Conservation (phyloP, 805 yeast species). For the Metschnikowia cerradonensis region DNA sequence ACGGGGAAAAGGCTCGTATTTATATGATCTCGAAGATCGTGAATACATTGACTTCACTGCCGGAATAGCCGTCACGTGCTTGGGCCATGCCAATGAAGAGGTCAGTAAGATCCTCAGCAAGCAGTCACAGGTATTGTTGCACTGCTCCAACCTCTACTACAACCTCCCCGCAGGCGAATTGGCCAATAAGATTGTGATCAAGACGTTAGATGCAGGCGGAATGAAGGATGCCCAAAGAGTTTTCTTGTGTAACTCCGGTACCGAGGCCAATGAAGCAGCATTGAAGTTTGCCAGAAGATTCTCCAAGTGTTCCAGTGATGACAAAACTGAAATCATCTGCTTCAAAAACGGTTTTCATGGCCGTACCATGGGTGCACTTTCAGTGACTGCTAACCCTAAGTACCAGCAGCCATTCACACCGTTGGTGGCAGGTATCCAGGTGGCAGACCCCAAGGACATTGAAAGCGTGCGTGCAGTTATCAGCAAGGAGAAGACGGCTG, state of each 20-base stretch:
- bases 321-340: slow-evolving; percentile 76
- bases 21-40: slow-evolving; percentile 77
- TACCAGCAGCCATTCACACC: slow-evolving; percentile 91
- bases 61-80: slow-evolving; percentile 94
- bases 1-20: slow-evolving; percentile 74
- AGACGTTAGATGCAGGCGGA: slow-evolving; percentile 70
- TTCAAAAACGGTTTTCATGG: slow-evolving; percentile 93
- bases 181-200: slow-evolving; percentile 63
- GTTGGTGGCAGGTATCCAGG: slow-evolving; percentile 80
- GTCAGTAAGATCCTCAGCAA: slow-evolving; percentile 66
- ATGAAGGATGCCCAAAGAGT: slow-evolving; percentile 78
- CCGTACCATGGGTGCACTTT: slow-evolving; percentile 86
- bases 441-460: slow-evolving; percentile 60
- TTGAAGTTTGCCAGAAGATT: slow-evolving; percentile 69
- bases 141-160: slow-evolving; percentile 80
- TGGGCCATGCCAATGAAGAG: slow-evolving; percentile 82
- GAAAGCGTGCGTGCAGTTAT: slow-evolving; percentile 54
- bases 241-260: slow-evolving; percentile 56
- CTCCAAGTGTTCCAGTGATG: slow-evolving; percentile 53
- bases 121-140: slow-evolving; percentile 72
- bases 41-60: slow-evolving; percentile 88
- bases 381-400: slow-evolving; percentile 89
- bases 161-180: slow-evolving; percentile 82
- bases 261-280: slow-evolving; percentile 59
- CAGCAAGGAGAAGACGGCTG: slow-evolving; percentile 65